Base-by-base conservation (phyloP, 306 rosid species). In the Gastrolobium villosum region DNA sequence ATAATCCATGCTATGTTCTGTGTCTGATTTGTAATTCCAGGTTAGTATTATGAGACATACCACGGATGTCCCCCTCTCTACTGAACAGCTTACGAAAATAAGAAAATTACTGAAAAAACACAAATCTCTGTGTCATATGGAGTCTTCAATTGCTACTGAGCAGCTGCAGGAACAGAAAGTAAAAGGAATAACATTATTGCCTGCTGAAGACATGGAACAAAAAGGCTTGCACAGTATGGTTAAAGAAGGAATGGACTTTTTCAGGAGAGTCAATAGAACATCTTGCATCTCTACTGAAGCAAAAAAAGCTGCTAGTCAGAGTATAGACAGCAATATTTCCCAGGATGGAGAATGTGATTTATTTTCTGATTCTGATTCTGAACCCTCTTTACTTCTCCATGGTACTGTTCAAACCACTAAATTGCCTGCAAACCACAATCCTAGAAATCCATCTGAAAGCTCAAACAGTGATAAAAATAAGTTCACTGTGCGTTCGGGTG, bases 31-130 rank as follows among this genome's bases (percentile, higher is more conserved):
- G 55, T 69, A 43, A 78, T 72, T 67, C 77, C 89, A 96, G 99
- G 97, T 96, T 81, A 93, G 91, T 84, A 86, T 96, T 68, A 83
- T 96, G 98, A 92, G 93, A 62, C 92, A 96, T 77, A 84, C 90
- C 52, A 75, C 87, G 31, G 96, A 93, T 79, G 84, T 46, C 81
- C 96, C 96, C 37, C 88, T 91, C 84, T 85, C 98, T 72, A 82
- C 88, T 6, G 96, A 93, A 69, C 94, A 93, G 53, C 90, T 91
- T 81, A 75, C 91, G 3, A 91, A 85, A 85, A 86, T 93, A 71
- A 83, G 96, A 62, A 90, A 89, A 69, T 82, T 96, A 54, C 88
- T 96, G 85, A 92, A 93, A 81, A 93, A 76, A 84, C 97, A 90
- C 80, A 89, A 76, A 80, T 82, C 86, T 79, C 82, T 85, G 28